phyloP scores from a whole-genome alignment of 257 asterid genomes.

The Gentiana macrophylla region DNA sequence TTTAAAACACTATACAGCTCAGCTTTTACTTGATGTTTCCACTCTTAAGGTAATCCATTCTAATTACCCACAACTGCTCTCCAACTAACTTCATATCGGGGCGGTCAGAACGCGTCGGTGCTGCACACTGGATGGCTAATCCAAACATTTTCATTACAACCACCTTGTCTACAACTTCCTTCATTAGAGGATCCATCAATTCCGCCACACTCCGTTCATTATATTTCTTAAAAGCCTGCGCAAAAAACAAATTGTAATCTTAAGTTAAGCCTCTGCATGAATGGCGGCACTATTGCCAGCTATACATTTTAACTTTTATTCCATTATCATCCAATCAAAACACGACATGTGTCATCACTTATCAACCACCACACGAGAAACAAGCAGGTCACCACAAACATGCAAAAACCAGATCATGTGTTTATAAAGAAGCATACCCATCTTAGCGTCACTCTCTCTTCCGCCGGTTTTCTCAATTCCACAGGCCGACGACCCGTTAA shows the following conservation, averaged over 20 bases:
- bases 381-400: too few species aligned
- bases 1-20: too few species aligned
- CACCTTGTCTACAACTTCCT: constrained; percentile 35
- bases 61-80: constrained; percentile 80
- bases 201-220: constrained; percentile 39
- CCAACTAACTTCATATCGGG: constrained; percentile 83
- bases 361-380: too few species aligned
- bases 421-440: constrained; percentile 51
- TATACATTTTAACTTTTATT: too few species aligned
- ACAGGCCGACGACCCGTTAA: constrained; percentile 92
- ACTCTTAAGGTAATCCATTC: constrained; percentile 68
- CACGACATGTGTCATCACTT: too few species aligned
- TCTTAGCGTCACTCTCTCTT: constrained; percentile 78
- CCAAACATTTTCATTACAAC: constrained; percentile 57
- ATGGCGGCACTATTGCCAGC: too few species aligned
- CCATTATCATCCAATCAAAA: too few species aligned
- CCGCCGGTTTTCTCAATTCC: constrained; percentile 56
- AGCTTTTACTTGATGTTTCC: constrained; percentile 7
- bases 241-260: neutral
- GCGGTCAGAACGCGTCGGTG: constrained; percentile 79
- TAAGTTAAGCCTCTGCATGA: neutral
- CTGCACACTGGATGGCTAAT: constrained; percentile 80
- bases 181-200: constrained; percentile 68
- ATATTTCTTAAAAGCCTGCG: constrained; percentile 72
- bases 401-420: neutral